phyloP scores from a whole-genome alignment of 2,329 filamentous ascomycete genomes.

The Westerdykella aurantiaca region DNA sequence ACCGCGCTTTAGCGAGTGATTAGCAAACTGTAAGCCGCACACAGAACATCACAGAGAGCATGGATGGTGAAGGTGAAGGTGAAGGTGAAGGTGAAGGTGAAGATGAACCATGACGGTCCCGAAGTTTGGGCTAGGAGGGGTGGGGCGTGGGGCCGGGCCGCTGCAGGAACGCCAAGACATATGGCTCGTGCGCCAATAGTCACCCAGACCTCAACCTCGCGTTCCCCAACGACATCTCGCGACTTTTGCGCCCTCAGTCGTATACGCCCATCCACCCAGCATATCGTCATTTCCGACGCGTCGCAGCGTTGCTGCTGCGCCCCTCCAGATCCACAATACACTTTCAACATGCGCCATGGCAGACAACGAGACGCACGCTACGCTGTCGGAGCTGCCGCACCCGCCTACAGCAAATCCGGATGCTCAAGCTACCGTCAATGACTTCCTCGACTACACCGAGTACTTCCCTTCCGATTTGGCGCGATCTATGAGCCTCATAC shows the following conservation, averaged over 20 bases:
- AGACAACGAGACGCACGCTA: conserved; percentile 19
- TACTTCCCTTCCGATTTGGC: conserved; percentile 61
- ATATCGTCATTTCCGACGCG: conserved; percentile 28
- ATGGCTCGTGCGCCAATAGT: too few species aligned
- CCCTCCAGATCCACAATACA: conserved; percentile 20
- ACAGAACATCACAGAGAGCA: too few species aligned
- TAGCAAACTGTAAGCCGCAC: too few species aligned
- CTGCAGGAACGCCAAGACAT: too few species aligned
- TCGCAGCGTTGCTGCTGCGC: conserved; percentile 37
- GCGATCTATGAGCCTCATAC: conserved; percentile 58
- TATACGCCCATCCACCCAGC: conserved; percentile 18
- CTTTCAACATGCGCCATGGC: conserved; percentile 33
- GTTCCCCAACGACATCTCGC: background rate
- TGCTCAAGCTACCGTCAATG: conserved; percentile 59
- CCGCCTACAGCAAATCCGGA: conserved; percentile 55
- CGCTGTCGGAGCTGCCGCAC: conserved; percentile 25
- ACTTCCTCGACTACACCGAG: conserved; percentile 65
- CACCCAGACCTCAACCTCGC: background rate
- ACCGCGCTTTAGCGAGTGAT: too few species aligned
- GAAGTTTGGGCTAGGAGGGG: too few species aligned
- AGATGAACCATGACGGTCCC: too few species aligned
- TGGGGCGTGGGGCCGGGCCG: too few species aligned
- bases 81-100: too few species aligned
- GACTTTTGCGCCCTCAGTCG: conserved; percentile 5
- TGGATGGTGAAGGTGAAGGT: too few species aligned